Base-by-base conservation (phyloP, 1,284 basidiomycete species). In the Tilletia indica region DNA sequence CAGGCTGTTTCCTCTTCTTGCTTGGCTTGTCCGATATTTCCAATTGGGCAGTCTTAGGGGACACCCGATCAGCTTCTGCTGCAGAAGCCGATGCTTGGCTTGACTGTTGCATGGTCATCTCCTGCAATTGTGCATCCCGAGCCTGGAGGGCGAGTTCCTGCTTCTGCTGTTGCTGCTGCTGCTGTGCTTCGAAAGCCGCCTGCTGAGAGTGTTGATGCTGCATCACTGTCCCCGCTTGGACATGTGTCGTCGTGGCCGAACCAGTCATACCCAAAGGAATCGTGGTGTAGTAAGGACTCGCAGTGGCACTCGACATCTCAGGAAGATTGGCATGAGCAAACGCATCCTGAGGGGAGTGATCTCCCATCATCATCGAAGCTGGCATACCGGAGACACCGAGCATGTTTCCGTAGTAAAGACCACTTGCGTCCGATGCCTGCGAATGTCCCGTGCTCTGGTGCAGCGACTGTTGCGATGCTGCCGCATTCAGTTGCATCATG, bases 111-210 rank as follows among this genome's bases (percentile, higher is more conserved):
- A 58, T 21, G 4, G 56, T 25, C 56, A 58, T 12, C 3, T n/a
- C 25, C 5, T 58, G 56, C 56, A 58, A 31, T 12, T 21, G 25
- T 4, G 56, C 56, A 4, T 31, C 56, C 34, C 34, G 56, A 58
- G 21, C 56, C 56, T 31, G 56, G 56, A 31, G 16, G 14, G 56
- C 56, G 14, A 34, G 16, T 31, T 31, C 38, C 42, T 19, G 38
- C 16, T 67, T 21, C 16, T 67, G 66, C 45, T 48, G 66, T 3
- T 48, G 66, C 45, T 67, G 66, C 16, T 67, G 64, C 16, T 67
- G 38, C 47, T 48, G 39, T 16, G n/a, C 39, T 21, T 64, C 61
- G 9, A 64, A 9, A 38, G 19, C 14, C 12, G 34, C 19, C 14
- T 64, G 61, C 19, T 64, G 61, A 9, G 61, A 38, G 34, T 64